Conservation (phyloP, 495 filamentous ascomycete genomes). For the Hyaloscypha variabilis region DNA sequence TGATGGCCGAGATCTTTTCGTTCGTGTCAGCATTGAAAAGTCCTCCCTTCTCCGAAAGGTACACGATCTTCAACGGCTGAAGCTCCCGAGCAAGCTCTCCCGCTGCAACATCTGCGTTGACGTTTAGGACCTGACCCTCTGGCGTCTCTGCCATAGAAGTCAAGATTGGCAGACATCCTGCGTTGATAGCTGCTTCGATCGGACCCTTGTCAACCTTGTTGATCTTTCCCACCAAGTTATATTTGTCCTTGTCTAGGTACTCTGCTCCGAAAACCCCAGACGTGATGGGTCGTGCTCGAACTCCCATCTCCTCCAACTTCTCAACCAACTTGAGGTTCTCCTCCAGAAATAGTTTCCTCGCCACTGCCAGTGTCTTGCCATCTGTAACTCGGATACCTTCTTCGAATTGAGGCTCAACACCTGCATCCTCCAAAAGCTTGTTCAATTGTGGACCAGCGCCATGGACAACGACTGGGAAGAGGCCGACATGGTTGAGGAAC, state of each 20-base stretch:
- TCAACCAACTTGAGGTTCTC: constrained; percentile 97
- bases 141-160: constrained; percentile 96
- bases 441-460: constrained; percentile 97
- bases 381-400: constrained; percentile 96
- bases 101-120: constrained; percentile 96
- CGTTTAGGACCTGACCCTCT: constrained; percentile 94
- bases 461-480: constrained; percentile 96
- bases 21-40: constrained; percentile 91
- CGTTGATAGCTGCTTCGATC: constrained; percentile 89
- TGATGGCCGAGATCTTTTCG: constrained; percentile 96
- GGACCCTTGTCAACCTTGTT: constrained; percentile 88
- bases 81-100: constrained; percentile 88
- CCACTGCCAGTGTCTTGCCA: constrained; percentile 89
- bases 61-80: constrained; percentile 97
- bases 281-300: constrained; percentile 88
- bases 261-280: constrained; percentile 94
- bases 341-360: constrained; percentile 87
- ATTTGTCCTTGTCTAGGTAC: constrained; percentile 93
- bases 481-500: constrained; percentile 92
- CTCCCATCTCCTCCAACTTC: constrained; percentile 87
- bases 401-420: constrained; percentile 94
- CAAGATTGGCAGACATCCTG: constrained; percentile 90
- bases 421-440: constrained; percentile 86
- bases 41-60: constrained; percentile 96
- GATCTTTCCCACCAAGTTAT: constrained; percentile 93